phyloP scores from a whole-genome alignment of 73 alveolate genomes.

The Tetrahymena thermophila region DNA sequence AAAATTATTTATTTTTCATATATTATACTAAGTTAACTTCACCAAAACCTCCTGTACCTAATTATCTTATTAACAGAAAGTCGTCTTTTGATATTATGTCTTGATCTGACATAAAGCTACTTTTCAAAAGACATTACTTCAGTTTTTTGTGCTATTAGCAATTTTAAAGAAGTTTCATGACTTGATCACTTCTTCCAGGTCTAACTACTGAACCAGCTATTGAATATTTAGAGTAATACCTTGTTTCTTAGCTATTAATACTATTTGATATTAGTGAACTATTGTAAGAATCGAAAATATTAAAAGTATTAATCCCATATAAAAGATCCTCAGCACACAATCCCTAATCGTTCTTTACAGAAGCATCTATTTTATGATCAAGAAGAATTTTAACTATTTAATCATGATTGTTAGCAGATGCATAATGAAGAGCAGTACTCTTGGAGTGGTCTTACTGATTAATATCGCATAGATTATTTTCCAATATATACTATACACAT shows the following conservation, averaged over 20 bases:
- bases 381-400: neutral
- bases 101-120: neutral
- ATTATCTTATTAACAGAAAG: neutral
- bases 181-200: neutral
- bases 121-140: neutral
- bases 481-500: neutral
- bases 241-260: neutral
- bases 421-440: neutral
- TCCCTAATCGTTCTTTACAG: neutral
- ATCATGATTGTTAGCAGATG: neutral
- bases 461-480: neutral
- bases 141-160: neutral
- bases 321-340: neutral
- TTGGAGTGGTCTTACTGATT: neutral
- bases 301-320: neutral
- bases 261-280: neutral
- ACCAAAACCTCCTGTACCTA: constrained; percentile 22
- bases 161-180: neutral
- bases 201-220: neutral
- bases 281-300: neutral
- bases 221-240: neutral
- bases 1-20: neutral
- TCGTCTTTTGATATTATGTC: neutral
- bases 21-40: neutral
- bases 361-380: neutral